Evolutionary conservation across 441 rosid species (phyloP).

Genomic region (Gossypium lobatum): DNA sequence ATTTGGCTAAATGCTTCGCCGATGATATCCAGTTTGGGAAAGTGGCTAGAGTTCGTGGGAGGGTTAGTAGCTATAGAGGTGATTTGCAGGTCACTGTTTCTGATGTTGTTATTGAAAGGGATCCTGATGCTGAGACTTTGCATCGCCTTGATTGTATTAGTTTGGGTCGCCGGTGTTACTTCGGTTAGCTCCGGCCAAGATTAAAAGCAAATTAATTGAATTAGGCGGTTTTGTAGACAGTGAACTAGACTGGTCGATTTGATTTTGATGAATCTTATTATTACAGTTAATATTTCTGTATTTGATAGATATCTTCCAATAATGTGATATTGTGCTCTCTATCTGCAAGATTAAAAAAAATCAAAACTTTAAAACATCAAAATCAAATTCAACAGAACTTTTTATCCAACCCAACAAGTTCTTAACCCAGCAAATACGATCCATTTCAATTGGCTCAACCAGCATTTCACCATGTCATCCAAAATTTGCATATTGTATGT

Average conservation of each 20-base stretch:
- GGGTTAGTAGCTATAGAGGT: constrained; percentile 51
- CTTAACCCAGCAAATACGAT: no score
- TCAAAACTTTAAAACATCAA: no score
- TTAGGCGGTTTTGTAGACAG: not conserved
- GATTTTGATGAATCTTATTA: no score
- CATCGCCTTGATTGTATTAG: constrained; percentile 69
- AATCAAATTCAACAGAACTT: no score
- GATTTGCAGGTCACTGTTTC: constrained; percentile 58
- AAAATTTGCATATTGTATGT: not conserved
- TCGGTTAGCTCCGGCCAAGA: not conserved
- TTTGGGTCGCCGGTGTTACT: constrained; percentile 40
- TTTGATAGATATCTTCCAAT: no score
- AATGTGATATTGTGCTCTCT: no score
- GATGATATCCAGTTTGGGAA: constrained; percentile 38
- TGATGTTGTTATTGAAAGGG: constrained; percentile 57
- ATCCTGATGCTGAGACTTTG: constrained; percentile 69
- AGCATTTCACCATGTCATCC: not conserved
- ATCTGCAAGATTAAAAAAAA: no score
- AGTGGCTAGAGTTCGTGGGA: constrained; percentile 68
- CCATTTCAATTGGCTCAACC: not conserved
- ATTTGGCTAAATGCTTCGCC: constrained; percentile 38
- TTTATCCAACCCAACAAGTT: no score
- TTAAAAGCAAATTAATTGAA: not conserved
- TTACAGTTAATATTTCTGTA: no score
- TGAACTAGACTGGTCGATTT: no score